These are phyloP conservation scores for Suzukiozyma palmioleophila DNA, from an alignment of 1,139 yeast genomes.

Conservation along the genomic window DNA sequence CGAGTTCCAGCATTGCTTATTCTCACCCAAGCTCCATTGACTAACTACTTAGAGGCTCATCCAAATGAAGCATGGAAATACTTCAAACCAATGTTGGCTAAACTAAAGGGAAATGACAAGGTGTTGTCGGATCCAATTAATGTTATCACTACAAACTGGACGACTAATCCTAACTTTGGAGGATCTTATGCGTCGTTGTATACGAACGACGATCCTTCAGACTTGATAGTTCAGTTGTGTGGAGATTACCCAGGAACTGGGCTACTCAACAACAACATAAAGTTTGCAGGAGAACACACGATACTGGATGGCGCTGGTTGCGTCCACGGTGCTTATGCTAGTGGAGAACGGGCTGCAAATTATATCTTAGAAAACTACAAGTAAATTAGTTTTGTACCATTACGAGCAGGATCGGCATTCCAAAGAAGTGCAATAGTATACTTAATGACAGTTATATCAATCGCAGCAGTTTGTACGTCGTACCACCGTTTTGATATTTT, in stretches of 20 bases:
- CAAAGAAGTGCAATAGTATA: too few species aligned
- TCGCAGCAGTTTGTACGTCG: too few species aligned
- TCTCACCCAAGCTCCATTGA: conserved; percentile 67
- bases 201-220: conserved; percentile 67
- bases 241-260: conserved; percentile 51
- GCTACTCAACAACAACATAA: conserved; percentile 33
- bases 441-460: too few species aligned
- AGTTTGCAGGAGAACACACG: conserved; percentile 88
- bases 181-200: conserved; percentile 74
- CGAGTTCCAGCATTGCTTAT: conserved; percentile 43
- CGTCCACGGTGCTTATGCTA: conserved; percentile 72
- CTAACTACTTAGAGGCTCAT: conserved; percentile 42
- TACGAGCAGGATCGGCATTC: too few species aligned
- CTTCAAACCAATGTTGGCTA: conserved; percentile 31
- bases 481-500: too few species aligned
- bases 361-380: conserved; percentile 29
- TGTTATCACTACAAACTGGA: conserved; percentile 62
- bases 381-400: neutral
- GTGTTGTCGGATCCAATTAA: conserved; percentile 45
- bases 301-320: conserved; percentile 77
- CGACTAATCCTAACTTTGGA: conserved; percentile 58
- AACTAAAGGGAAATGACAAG: conserved; percentile 15
- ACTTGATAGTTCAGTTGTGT: conserved; percentile 49
- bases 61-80: conserved; percentile 38
- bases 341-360: conserved; percentile 69